Evolutionary conservation across 2,329 filamentous ascomycete species (phyloP).

Genomic region (Calonectria pteridis): DNA sequence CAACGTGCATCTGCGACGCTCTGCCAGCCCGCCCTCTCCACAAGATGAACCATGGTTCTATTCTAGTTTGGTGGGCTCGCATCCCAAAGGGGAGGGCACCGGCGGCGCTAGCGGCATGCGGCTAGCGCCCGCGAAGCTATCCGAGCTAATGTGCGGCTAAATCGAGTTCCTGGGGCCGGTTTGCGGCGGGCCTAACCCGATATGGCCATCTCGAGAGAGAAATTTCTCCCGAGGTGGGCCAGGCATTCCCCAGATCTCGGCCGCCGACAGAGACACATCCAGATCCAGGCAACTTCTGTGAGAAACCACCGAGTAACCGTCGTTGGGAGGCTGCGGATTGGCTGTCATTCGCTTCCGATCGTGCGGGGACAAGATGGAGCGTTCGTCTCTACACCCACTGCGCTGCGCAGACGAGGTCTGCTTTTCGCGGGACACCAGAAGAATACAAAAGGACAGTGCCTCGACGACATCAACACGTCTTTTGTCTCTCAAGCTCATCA

Average conservation of each 20-base stretch:
- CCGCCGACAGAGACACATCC: constrained; percentile 31
- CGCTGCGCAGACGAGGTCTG: constrained; percentile 31
- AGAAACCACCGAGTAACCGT: constrained; percentile 35
- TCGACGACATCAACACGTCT: constrained; percentile 11
- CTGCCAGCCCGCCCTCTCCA: constrained; percentile 32
- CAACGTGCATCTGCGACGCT: constrained; percentile 27
- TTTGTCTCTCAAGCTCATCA: constrained; percentile 30
- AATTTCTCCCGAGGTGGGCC: constrained; percentile 38
- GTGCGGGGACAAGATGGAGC: constrained; percentile 37
- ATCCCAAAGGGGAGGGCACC: constrained; percentile 12
- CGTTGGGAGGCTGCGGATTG: constrained; percentile 40
- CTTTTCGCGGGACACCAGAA: background rate
- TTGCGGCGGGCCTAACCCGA: constrained; percentile 40
- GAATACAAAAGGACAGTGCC: constrained; percentile 24
- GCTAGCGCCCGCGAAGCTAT: background rate
- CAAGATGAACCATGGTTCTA: constrained; percentile 36
- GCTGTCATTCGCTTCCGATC: constrained; percentile 29
- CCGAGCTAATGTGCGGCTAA: background rate
- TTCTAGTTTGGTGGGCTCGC: constrained; percentile 23
- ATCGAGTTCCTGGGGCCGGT: background rate
- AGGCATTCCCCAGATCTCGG: constrained; percentile 37
- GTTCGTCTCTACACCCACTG: constrained; percentile 13
- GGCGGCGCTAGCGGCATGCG: constrained; percentile 36
- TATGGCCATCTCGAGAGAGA: constrained; percentile 31
- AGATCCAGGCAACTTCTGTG: constrained; percentile 31